These are phyloP conservation scores for Rheum nobile DNA, from an alignment of 148 eudicot species.

Conservation along the genomic window DNA sequence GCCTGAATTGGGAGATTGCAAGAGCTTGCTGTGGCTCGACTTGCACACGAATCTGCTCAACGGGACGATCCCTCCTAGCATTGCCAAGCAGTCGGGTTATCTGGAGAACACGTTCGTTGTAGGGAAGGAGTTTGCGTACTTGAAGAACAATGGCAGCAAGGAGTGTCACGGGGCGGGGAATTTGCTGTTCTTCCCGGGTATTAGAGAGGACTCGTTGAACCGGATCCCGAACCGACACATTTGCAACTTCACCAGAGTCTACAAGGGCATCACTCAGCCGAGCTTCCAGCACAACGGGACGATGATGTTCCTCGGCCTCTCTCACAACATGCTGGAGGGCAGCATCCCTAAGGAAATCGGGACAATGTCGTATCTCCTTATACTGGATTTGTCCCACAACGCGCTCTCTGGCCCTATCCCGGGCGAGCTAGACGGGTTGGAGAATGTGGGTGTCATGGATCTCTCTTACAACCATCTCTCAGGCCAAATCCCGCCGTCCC, in stretches of 20 bases:
- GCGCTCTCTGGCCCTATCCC: conserved; percentile 66
- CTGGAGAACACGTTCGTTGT: conserved; percentile 50
- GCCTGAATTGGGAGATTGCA: conserved; percentile 70
- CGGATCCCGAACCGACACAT: conserved; percentile 48
- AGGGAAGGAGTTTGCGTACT: conserved; percentile 56
- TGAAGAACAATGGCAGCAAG: conserved; percentile 66
- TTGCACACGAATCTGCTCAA: conserved; percentile 52
- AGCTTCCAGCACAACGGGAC: conserved; percentile 76
- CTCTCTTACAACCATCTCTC: conserved; percentile 54
- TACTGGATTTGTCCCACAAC: conserved; percentile 72
- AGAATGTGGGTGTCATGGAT: conserved; percentile 53
- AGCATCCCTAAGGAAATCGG: conserved; percentile 80
- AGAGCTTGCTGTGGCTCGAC: conserved; percentile 81
- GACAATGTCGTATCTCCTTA: conserved; percentile 45
- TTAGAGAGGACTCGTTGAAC: conserved; percentile 36
- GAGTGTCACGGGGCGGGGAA: conserved; percentile 83
- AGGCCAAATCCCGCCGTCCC: conserved; percentile 50
- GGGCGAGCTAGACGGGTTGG: conserved; percentile 44
- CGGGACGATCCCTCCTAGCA: conserved; percentile 55
- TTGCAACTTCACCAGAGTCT: conserved; percentile 64
- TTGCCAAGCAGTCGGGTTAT: conserved; percentile 64
- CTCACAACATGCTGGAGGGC: conserved; percentile 59
- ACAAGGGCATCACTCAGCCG: conserved; percentile 51
- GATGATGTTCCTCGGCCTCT: conserved; percentile 75
- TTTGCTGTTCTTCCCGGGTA: conserved; percentile 77